Base-by-base conservation (phyloP, 306 rosid genomes). In the Castanospermum australe region DNA sequence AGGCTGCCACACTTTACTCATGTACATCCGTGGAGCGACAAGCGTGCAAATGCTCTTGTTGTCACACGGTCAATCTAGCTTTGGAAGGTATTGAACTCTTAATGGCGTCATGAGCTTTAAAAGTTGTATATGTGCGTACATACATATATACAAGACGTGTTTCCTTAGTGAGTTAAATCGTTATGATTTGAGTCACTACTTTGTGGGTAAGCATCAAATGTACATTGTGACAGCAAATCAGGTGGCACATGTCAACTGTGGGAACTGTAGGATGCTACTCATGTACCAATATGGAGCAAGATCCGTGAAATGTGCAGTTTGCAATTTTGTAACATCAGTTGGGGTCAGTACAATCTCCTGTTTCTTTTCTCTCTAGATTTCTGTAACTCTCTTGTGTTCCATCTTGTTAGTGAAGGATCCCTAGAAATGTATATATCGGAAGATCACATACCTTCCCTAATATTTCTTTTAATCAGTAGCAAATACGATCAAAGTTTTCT, bases 11-110 rank as follows among this genome's bases (percentile, higher is more conserved):
- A 94, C 96, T 80, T 76, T 94, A 4, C 97, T 94, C 75, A 90
- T 92, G 98, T 94, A 92, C 86, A 92, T 94, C 36, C 94, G 96
- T 0, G 97, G 98, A 33, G 98, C 97, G 14, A 94, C 98, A 22
- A 92, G 89, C 21, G 98, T 94, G 0, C 96, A 94, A 94, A 79
- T 94, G 98, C 72, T 94, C 98, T 73, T 94, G 98, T 76, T 94
- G 98, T 73, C 98, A 94, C 88, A 94, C 97, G 0, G 92, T 92
- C 70, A 92, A 92, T 83, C 85, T 94, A 68, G 98, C 98, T 32
- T 77, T 91, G 77, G 98, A 94, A 91, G 98, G 98, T 93, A 85
- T 32, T 18, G 3, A 75, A 50, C 32, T 45, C 70, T 32, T 51
- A 7, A 21, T 12, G 10, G 21, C 47, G 41, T 24, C 51, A 42